A percentile compares a stretch with the other conserved stretches of the same genome.
phyloP scores from a whole-genome alignment of 495 filamentous ascomycete genomes.

The Aspergillus nanangensis region DNA sequence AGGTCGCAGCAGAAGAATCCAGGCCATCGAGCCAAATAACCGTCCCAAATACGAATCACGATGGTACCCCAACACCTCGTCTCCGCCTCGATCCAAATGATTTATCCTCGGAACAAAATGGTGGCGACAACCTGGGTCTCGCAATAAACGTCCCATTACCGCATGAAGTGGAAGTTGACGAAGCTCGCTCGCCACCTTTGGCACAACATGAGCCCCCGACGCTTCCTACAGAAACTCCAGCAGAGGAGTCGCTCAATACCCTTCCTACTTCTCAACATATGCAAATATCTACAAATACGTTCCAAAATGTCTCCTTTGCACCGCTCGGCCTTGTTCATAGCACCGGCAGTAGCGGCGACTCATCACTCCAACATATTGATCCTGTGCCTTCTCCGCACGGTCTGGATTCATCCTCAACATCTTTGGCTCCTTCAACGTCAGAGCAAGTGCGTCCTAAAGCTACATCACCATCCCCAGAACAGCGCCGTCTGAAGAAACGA shows the following conservation, averaged over 20 bases:
- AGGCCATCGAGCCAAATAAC: slow-evolving; percentile 11
- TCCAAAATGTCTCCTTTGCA: slow-evolving; percentile 38
- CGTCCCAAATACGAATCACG: slow-evolving; percentile 15
- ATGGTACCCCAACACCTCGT: slow-evolving; percentile 24
- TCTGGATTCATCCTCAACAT: slow-evolving; percentile 37
- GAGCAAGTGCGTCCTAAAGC: slow-evolving; percentile 19
- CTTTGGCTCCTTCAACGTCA: slow-evolving; percentile 29
- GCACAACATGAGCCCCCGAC: slow-evolving; percentile 33
- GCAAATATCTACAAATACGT: slow-evolving; percentile 28
- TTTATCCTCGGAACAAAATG: slow-evolving; percentile 7
- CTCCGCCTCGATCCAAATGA: slow-evolving; percentile 8
- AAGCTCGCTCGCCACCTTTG: slow-evolving; percentile 31
- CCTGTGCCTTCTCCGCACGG: slow-evolving; percentile 32
- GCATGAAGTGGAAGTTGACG: slow-evolving; percentile 18
- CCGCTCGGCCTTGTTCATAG: slow-evolving; percentile 57
- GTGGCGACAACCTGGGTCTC: slow-evolving; percentile 27
- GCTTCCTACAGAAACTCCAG: slow-evolving; percentile 12
- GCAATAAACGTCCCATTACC: slow-evolving; percentile 33
- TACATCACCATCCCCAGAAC: slow-evolving; percentile 49
- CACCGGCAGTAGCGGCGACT: slow-evolving; percentile 41
- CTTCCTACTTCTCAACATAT: slow-evolving; percentile 30
- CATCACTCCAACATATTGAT: slow-evolving; percentile 32
- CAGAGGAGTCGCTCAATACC: slow-evolving; percentile 6
- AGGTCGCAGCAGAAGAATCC: slow-evolving; percentile 39
- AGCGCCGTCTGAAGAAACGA: slow-evolving; percentile 58